A percentile compares a stretch with the other conserved stretches of the same genome.
Conservation (phyloP, 1,284 basidiomycete genomes). For the Prillingera fragicola region DNA sequence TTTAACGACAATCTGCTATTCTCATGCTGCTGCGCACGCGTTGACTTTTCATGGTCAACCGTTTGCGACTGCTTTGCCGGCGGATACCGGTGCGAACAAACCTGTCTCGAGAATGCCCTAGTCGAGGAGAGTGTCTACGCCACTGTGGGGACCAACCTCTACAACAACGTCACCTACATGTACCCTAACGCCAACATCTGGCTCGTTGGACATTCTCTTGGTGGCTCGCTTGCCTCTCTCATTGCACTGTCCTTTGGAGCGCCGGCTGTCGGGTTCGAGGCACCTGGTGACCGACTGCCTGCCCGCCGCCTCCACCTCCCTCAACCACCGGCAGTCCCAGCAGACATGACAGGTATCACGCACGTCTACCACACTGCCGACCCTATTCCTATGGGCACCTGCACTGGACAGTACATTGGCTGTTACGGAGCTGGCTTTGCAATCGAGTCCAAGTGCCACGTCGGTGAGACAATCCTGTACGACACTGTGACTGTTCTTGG, state of each 20-base stretch:
- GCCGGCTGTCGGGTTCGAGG: conserved; percentile 83
- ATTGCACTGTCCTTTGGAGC: conserved; percentile 87
- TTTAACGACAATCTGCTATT: conserved; percentile 94
- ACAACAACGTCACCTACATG: conserved; percentile 88
- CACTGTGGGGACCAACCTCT: conserved; percentile 70
- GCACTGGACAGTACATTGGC: conserved; percentile 48
- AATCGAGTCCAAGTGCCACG: conserved; percentile 59
- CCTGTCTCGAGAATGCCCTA: conserved; percentile 74
- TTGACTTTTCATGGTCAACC: conserved; percentile 91
- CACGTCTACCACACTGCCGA: conserved; percentile 57
- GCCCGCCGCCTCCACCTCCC: conserved; percentile 83
- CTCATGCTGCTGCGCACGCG: conserved; percentile 92
- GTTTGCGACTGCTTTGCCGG: conserved; percentile 89
- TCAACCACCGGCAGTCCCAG: conserved; percentile 49
- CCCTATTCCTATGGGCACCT: conserved; percentile 49
- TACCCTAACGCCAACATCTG: conserved; percentile 91
- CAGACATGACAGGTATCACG: conserved; percentile 48
- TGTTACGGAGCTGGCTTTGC: conserved; percentile 50
- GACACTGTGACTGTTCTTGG: conserved; percentile 77
- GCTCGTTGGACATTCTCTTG: conserved; percentile 86
- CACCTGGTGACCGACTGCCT: conserved; percentile 84
- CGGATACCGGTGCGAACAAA: conserved; percentile 73
- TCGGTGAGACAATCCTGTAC: conserved; percentile 77
- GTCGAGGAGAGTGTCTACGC: conserved; percentile 77
- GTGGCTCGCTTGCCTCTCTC: conserved; percentile 79